A percentile compares a stretch with the other conserved stretches of the same genome.
These are phyloP conservation scores for Lasiosphaeriaceae sp. DNA, from an alignment of 495 filamentous ascomycete species.

Conservation along the genomic window DNA sequence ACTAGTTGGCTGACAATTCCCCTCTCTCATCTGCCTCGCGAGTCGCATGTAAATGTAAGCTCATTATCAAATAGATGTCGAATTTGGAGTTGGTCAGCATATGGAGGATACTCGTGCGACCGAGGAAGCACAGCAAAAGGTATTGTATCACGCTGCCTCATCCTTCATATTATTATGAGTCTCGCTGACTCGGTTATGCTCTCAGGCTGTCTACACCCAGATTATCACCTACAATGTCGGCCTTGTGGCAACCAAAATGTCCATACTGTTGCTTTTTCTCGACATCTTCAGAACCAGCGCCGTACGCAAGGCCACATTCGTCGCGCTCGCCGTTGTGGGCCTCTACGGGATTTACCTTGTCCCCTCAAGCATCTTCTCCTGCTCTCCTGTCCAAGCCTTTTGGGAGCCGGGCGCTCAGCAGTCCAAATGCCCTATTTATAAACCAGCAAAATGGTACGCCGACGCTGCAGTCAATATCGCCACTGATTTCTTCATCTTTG, in stretches of 20 bases:
- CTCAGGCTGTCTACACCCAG: neutral
- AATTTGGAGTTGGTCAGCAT: too few relatives aligned
- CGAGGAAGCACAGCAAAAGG: too few relatives aligned
- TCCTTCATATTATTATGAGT: too few relatives aligned
- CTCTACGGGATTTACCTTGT: neutral
- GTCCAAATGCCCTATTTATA: too few relatives aligned
- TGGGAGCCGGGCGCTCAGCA: neutral
- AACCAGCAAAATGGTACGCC: too few relatives aligned
- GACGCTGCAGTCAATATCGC: neutral
- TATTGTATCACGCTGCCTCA: too few relatives aligned
- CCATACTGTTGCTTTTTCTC: slow-evolving; percentile 7
- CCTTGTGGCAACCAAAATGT: slow-evolving; percentile 1
- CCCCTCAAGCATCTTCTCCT: slow-evolving; percentile 3
- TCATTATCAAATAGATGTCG: too few relatives aligned
- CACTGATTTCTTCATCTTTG: slow-evolving; percentile 4
- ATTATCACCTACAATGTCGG: neutral
- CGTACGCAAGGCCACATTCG: neutral
- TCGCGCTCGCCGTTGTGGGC: neutral
- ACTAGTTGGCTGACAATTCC: too few relatives aligned
- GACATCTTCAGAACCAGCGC: slow-evolving; percentile 1
- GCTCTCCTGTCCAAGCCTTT: slow-evolving; percentile 1
- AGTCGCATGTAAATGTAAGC: too few relatives aligned
- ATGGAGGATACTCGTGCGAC: too few relatives aligned
- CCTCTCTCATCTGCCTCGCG: too few relatives aligned
- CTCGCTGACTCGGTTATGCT: too few relatives aligned